These are phyloP conservation scores for Xylariaceae sp. DNA, from an alignment of 2,329 filamentous ascomycete species.

Conservation along the genomic window DNA sequence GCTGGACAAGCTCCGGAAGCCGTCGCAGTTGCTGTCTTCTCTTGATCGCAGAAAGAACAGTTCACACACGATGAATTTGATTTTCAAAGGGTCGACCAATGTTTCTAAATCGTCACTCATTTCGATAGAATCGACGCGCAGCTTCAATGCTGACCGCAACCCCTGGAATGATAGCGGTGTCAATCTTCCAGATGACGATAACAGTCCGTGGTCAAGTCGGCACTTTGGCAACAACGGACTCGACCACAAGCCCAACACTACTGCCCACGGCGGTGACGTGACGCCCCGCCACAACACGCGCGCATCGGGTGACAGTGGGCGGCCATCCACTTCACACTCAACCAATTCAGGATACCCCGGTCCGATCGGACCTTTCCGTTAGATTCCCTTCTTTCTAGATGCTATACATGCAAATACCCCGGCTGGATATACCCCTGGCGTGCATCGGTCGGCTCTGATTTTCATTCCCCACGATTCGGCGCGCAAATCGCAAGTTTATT, in stretches of 20 bases:
- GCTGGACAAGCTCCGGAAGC: conserved; percentile 90
- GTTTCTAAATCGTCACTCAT: conserved; percentile 93
- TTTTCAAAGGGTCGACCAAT: conserved; percentile 90
- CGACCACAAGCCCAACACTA: conserved; percentile 52
- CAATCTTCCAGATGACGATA: conserved; percentile 84
- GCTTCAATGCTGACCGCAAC: conserved; percentile 84
- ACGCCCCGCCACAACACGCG: conserved; percentile 79
- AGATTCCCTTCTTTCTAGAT: conserved; percentile 49
- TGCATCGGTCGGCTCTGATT: conserved; percentile 44
- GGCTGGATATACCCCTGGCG: conserved; percentile 62
- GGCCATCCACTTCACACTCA: conserved; percentile 92
- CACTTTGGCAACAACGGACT: conserved; percentile 57
- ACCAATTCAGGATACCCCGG: conserved; percentile 93
- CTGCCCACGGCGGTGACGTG: conserved; percentile 69
- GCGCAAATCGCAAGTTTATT: conserved; percentile 7
- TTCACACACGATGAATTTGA: conserved; percentile 74
- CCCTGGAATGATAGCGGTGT: conserved; percentile 98
- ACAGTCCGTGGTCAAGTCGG: conserved; percentile 55
- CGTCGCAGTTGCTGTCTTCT: conserved; percentile 76
- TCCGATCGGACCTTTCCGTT: conserved; percentile 86
- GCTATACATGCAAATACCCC: conserved; percentile 50
- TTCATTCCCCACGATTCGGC: conserved; percentile 17
- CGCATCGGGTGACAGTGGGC: conserved; percentile 83
- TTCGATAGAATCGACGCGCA: conserved; percentile 91
- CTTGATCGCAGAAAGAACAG: conserved; percentile 93